A percentile compares a stretch with the other conserved stretches of the same genome.
Evolutionary conservation across 495 filamentous ascomycete genomes (phyloP).

Genomic region (Umbilicaria muhlenbergii): DNA sequence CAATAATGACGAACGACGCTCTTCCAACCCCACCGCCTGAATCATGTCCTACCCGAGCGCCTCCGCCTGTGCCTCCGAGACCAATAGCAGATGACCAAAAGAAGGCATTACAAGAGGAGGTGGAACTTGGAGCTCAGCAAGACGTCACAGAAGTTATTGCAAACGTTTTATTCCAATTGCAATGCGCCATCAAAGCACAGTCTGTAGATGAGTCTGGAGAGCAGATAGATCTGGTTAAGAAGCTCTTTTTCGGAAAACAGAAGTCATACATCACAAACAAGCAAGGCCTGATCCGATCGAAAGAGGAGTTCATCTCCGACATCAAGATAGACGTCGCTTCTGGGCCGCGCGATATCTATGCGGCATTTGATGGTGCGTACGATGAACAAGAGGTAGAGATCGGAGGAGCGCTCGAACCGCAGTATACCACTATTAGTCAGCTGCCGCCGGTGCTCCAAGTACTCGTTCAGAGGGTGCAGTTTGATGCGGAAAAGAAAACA

Average conservation of each 20-base stretch:
- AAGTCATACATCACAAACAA: slow-evolving; percentile 36
- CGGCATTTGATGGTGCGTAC: slow-evolving; percentile 71
- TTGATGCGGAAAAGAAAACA: slow-evolving; percentile 38
- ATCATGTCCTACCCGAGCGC: slow-evolving; percentile 15
- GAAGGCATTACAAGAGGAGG: slow-evolving; percentile 30
- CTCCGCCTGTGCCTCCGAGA: slow-evolving; percentile 33
- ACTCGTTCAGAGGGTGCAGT: slow-evolving; percentile 68
- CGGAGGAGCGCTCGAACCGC: slow-evolving; percentile 42
- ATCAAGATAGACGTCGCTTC: slow-evolving; percentile 48
- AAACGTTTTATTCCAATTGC: slow-evolving; percentile 76
- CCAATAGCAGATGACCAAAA: slow-evolving; percentile 21
- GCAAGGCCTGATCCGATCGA: slow-evolving; percentile 24
- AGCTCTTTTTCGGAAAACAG: slow-evolving; percentile 45
- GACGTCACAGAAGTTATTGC: slow-evolving; percentile 94
- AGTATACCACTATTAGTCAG: slow-evolving; percentile 59
- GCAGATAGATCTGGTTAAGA: slow-evolving; percentile 65
- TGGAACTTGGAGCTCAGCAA: slow-evolving; percentile 56
- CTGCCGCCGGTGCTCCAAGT: slow-evolving; percentile 80
- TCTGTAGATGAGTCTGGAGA: slow-evolving; percentile 46
- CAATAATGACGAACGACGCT: neutral
- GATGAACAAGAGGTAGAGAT: slow-evolving; percentile 59
- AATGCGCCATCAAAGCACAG: slow-evolving; percentile 63
- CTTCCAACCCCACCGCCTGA: slow-evolving; percentile 6
- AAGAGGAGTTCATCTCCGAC: slow-evolving; percentile 44
- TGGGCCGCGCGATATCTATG: slow-evolving; percentile 51